Conservation (phyloP, 2,329 filamentous ascomycete species). For the Aspergillus floridensis region DNA sequence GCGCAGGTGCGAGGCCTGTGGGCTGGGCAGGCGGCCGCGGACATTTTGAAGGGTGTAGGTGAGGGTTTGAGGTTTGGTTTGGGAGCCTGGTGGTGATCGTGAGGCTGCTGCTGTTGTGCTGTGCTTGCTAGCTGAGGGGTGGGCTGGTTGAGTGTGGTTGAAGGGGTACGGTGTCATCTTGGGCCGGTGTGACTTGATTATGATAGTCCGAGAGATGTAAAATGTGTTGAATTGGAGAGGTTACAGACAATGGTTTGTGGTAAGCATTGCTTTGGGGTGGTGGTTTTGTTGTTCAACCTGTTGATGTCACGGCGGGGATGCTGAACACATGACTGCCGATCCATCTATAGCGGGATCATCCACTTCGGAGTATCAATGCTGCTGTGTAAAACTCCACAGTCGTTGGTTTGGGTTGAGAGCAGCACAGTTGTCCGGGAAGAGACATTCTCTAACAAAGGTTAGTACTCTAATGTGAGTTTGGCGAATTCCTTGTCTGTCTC, state of each 20-base stretch:
- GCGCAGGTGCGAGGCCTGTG: conserved; percentile 37
- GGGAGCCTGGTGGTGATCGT: background rate
- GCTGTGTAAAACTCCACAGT: no score
- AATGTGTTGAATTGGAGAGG: no score
- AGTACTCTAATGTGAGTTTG: no score
- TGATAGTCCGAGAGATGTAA: no score
- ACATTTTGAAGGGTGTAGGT: conserved; percentile 25
- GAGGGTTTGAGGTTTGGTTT: background rate
- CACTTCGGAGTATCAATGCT: no score
- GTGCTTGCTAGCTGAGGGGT: background rate
- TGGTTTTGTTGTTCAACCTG: background rate
- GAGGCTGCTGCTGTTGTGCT: conserved; percentile 2
- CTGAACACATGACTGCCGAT: background rate
- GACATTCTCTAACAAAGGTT: no score
- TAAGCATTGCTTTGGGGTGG: no score
- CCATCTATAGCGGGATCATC: background rate
- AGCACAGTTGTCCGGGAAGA: no score
- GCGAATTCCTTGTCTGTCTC: no score
- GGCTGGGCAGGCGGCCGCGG: conserved; percentile 39
- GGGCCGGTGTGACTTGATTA: background rate
- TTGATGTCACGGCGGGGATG: background rate
- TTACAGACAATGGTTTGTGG: no score
- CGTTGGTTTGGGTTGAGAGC: no score
- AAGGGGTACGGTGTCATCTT: background rate
- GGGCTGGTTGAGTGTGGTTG: background rate